Percentiles rank a stretch among this genome's conserved stretches.
These are phyloP conservation scores for Mycosarcoma maydis DNA, from an alignment of 1,284 basidiomycete genomes.

Conservation along the genomic window DNA sequence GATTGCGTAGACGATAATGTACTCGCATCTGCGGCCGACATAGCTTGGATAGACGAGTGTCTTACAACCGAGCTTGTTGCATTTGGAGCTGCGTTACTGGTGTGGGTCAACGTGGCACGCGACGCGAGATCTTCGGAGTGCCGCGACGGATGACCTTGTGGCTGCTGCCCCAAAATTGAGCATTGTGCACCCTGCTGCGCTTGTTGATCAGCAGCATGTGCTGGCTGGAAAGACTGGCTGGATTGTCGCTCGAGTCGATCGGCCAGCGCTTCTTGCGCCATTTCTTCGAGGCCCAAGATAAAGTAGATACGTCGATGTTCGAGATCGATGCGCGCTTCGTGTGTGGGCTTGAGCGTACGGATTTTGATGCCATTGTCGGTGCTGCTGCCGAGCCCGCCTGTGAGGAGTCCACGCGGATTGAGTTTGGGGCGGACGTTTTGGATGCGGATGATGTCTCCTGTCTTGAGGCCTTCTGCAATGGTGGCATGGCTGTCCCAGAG, in stretches of 20 bases:
- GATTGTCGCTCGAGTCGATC: conserved; percentile 23
- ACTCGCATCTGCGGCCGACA: conserved; percentile 4
- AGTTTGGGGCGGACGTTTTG: conserved; percentile 50
- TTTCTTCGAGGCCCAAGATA: conserved; percentile 19
- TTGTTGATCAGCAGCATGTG: not conserved
- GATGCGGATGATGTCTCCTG: conserved; percentile 54
- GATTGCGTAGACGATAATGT: conserved; percentile 11
- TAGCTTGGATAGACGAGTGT: not conserved
- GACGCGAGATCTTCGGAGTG: too few relatives aligned
- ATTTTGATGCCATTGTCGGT: conserved; percentile 49
- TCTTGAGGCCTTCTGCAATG: conserved; percentile 42
- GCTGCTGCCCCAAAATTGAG: not conserved
- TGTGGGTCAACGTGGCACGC: too few relatives aligned
- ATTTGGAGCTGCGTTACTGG: too few relatives aligned
- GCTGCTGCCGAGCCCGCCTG: conserved; percentile 48
- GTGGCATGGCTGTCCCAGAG: conserved; percentile 55
- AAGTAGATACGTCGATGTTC: conserved; percentile 25
- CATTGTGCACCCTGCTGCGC: conserved; percentile 4
- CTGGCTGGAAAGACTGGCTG: conserved; percentile 4
- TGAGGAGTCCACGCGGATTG: conserved; percentile 45
- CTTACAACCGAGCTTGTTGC: not conserved
- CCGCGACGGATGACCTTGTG: too few relatives aligned
- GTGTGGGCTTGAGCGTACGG: conserved; percentile 30
- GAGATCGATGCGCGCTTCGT: conserved; percentile 29
- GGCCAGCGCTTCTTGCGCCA: conserved; percentile 28